These are phyloP conservation scores for Metschnikowia chrysomelidarum DNA, from an alignment of 805 yeast species.

Conservation along the genomic window DNA sequence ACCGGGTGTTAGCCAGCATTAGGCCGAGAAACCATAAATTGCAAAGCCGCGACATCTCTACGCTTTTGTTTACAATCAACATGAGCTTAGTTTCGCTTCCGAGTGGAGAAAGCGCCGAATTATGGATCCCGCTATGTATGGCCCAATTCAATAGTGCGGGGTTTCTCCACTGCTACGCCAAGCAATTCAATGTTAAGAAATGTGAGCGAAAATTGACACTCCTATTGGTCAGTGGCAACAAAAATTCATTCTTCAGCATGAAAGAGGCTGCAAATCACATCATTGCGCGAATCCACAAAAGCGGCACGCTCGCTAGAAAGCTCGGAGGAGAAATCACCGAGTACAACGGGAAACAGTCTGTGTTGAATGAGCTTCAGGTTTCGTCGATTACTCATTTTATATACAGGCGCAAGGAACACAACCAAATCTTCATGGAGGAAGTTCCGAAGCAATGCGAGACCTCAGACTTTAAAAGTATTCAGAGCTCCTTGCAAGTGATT, in stretches of 20 bases:
- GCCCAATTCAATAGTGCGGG: constrained; percentile 90
- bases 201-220: constrained; percentile 31
- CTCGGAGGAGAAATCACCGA: constrained; percentile 24
- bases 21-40: constrained; percentile 77
- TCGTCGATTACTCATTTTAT: constrained; percentile 71
- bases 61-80: constrained; percentile 68
- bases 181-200: constrained; percentile 27
- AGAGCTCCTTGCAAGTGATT: constrained; percentile 38
- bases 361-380: constrained; percentile 22
- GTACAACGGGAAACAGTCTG: constrained; percentile 7
- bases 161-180: constrained; percentile 78
- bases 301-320: constrained; percentile 20
- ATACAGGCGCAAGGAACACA: constrained; percentile 65
- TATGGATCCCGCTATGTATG: constrained; percentile 92
- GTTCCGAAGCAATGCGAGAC: constrained; percentile 15
- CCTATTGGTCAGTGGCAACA: constrained; percentile 62
- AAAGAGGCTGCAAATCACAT: constrained; percentile 58
- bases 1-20: constrained; percentile 61
- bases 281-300: constrained; percentile 29
- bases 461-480: constrained; percentile 21
- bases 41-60: constrained; percentile 77
- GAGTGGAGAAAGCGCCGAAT: constrained; percentile 53
- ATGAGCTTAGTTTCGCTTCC: constrained; percentile 37
- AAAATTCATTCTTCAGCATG: constrained; percentile 76
- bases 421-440: constrained; percentile 60